Conservation (phyloP, 345 rosid species). For the Linum trigynum region DNA sequence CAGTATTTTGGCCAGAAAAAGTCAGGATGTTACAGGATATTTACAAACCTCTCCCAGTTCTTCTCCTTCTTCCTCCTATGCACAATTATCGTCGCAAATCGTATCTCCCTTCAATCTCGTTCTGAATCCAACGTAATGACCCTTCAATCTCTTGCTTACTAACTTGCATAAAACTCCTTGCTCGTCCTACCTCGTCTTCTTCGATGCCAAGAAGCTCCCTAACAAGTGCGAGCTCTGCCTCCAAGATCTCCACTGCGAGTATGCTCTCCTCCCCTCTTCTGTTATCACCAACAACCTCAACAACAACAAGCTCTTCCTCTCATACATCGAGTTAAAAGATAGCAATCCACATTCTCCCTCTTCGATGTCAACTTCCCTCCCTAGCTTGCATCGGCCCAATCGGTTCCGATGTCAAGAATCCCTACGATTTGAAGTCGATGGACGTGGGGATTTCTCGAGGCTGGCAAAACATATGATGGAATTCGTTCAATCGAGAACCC, state of each 20-base stretch:
- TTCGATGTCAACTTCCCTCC: constrained; percentile 77
- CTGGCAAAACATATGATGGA: constrained; percentile 77
- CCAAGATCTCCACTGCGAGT: constrained; percentile 49
- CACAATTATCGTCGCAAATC: constrained; percentile 31
- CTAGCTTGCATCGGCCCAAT: constrained; percentile 82
- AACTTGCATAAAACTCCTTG: constrained; percentile 40
- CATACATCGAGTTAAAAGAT: constrained; percentile 61
- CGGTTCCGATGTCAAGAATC: constrained; percentile 34
- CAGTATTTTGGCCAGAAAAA: too few relatives aligned
- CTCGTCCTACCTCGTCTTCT: constrained; percentile 77
- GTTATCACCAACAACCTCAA: constrained; percentile 55
- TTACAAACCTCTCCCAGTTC: too few relatives aligned
- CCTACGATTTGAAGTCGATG: constrained; percentile 55
- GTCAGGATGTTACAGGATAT: too few relatives aligned
- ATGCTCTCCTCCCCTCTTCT: constrained; percentile 57
- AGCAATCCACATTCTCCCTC: constrained; percentile 55
- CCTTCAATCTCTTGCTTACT: constrained; percentile 62
- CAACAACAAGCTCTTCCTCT: constrained; percentile 60
- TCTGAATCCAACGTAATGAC: constrained; percentile 61
- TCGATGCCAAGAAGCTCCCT: constrained; percentile 66
- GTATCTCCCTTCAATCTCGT: constrained; percentile 50
- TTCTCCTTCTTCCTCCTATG: constrained; percentile 7
- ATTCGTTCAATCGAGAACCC: constrained; percentile 50
- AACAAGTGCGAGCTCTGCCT: constrained; percentile 66
- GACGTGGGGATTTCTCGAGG: constrained; percentile 40